These are phyloP conservation scores for Taiozyma onychis DNA, from an alignment of 1,139 yeast species.

Conservation along the genomic window DNA sequence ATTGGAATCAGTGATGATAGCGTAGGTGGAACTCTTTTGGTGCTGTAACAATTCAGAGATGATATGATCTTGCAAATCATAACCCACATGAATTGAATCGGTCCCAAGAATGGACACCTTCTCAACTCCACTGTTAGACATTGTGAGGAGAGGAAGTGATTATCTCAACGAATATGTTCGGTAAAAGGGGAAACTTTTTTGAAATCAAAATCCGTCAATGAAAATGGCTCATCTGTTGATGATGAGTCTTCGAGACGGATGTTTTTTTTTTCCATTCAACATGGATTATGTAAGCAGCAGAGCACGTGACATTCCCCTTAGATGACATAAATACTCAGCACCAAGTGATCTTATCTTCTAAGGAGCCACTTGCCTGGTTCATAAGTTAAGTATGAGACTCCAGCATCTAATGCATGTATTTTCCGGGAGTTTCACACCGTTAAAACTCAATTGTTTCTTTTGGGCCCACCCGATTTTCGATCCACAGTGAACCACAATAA, in stretches of 20 bases:
- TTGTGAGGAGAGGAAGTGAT: neutral
- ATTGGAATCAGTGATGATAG: slow-evolving; percentile 81
- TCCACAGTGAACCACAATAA: neutral
- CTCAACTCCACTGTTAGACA: slow-evolving; percentile 14
- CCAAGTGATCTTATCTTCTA: too few relatives aligned
- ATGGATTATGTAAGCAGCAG: neutral
- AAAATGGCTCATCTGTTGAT: neutral
- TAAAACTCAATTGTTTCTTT: neutral
- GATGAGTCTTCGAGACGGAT: neutral
- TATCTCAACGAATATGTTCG: neutral
- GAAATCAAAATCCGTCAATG: neutral
- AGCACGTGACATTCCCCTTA: neutral
- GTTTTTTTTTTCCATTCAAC: neutral
- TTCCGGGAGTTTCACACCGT: too few relatives aligned
- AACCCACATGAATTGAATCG: slow-evolving; percentile 89
- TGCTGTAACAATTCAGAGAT: slow-evolving; percentile 59
- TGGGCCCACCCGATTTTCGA: neutral
- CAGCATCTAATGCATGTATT: too few relatives aligned
- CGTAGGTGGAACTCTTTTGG: slow-evolving; percentile 84
- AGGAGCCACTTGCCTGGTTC: too few relatives aligned
- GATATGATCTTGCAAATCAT: slow-evolving; percentile 70
- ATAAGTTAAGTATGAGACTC: too few relatives aligned
- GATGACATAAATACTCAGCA: too few relatives aligned
- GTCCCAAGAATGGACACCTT: slow-evolving; percentile 73
- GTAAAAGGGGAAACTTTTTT: neutral